Percentiles rank a stretch among this genome's conserved stretches.
These are phyloP conservation scores for Zea luxurians DNA, from an alignment of 176 grass and related monocot genomes.

Conservation along the genomic window DNA sequence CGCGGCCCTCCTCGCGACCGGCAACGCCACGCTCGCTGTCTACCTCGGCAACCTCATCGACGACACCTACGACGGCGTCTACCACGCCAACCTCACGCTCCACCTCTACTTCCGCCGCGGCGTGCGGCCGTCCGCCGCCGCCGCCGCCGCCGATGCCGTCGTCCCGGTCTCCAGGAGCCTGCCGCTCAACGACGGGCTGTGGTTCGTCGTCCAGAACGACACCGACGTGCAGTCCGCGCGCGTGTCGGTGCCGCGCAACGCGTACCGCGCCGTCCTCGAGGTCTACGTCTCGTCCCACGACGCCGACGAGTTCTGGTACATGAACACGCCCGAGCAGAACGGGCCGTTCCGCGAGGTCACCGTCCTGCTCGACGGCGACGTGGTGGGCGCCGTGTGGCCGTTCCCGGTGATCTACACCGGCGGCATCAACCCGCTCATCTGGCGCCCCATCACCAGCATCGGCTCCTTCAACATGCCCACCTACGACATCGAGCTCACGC, in stretches of 20 bases:
- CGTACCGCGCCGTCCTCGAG: constrained; percentile 82
- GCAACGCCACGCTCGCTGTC: constrained; percentile 52
- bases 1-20: constrained; percentile 50
- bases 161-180: constrained; percentile 64
- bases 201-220: constrained; percentile 72
- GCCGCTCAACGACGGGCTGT: constrained; percentile 68
- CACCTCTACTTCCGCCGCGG: constrained; percentile 57
- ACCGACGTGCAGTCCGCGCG: constrained; percentile 57
- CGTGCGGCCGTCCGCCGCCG: background rate
- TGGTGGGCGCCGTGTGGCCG: constrained; percentile 88
- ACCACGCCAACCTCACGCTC: constrained; percentile 63
- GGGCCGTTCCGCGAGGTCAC: constrained; percentile 91
- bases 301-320: constrained; percentile 93
- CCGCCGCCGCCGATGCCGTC: constrained; percentile 51
- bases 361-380: constrained; percentile 53
- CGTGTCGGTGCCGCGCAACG: constrained; percentile 60
- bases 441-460: constrained; percentile 93
- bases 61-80: constrained; percentile 64
- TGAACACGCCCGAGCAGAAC: constrained; percentile 77
- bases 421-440: constrained; percentile 83
- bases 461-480: constrained; percentile 86
- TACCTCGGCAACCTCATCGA: constrained; percentile 76
- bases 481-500: constrained; percentile 92
- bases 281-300: constrained; percentile 88
- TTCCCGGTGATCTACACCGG: constrained; percentile 93